Evolutionary conservation across 2,329 filamentous ascomycete species (phyloP).

Genomic region (Periconia digitata): DNA sequence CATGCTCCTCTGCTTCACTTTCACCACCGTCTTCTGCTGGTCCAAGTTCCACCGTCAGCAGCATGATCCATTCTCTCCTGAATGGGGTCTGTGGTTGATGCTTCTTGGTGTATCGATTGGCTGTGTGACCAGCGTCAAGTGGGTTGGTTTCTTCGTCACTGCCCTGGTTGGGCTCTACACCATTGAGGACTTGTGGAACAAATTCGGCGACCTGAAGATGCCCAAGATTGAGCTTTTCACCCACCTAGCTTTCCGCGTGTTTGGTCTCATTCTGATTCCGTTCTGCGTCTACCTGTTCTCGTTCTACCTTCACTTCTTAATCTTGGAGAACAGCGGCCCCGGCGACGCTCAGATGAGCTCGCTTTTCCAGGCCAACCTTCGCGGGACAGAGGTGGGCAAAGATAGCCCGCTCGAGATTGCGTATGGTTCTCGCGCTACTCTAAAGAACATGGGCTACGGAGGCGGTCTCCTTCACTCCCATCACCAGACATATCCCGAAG

Average conservation of each 20-base stretch:
- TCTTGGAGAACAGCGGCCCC: conserved; percentile 89
- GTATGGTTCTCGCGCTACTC: conserved; percentile 81
- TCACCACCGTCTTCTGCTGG: conserved; percentile 96
- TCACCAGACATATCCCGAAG: conserved; percentile 93
- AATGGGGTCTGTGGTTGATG: conserved; percentile 95
- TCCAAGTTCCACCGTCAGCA: conserved; percentile 91
- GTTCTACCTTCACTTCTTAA: conserved; percentile 91
- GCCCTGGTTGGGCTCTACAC: conserved; percentile 95
- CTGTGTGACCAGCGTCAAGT: conserved; percentile 97
- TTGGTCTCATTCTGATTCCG: conserved; percentile 86
- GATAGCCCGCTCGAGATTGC: conserved; percentile 93
- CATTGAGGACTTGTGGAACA: conserved; percentile 94
- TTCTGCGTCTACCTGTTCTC: conserved; percentile 92
- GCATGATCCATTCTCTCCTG: conserved; percentile 78
- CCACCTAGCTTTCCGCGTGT: conserved; percentile 77
- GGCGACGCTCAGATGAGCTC: conserved; percentile 99
- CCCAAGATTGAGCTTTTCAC: conserved; percentile 73
- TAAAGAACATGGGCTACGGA: conserved; percentile 99
- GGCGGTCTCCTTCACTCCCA: conserved; percentile 95
- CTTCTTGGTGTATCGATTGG: conserved; percentile 94
- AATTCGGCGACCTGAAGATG: conserved; percentile 94
- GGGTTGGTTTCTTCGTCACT: conserved; percentile 94
- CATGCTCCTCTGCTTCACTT: conserved; percentile 98
- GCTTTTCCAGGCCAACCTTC: conserved; percentile 95
- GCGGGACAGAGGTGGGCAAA: conserved; percentile 89